Evolutionary conservation across 2,329 filamentous ascomycete species (phyloP).

Genomic region (Rhinocladiella similis): DNA sequence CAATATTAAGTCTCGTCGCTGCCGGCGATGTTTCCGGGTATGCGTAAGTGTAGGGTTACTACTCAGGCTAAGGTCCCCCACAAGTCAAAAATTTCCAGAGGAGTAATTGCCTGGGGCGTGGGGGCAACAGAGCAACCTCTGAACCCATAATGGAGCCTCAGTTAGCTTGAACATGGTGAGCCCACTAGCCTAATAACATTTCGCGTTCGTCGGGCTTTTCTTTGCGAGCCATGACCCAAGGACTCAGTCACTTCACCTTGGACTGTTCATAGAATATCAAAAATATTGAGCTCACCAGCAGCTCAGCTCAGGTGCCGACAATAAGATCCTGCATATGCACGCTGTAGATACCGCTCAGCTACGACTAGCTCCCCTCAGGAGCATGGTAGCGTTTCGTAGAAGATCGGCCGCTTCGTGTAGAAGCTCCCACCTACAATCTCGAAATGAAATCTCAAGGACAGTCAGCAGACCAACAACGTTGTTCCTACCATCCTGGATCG

Average conservation of each 20-base stretch:
- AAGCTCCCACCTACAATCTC: slow-evolving; percentile 84
- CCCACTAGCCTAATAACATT: too few species aligned
- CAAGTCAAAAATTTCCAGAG: neutral
- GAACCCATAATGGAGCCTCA: neutral
- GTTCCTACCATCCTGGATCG: slow-evolving; percentile 70
- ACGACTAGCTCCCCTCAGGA: slow-evolving; percentile 22
- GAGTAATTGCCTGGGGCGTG: neutral
- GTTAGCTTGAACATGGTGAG: neutral
- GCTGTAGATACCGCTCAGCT: neutral
- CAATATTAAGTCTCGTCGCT: too few species aligned
- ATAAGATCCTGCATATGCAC: too few species aligned
- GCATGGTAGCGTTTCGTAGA: slow-evolving; percentile 71
- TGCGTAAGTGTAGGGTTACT: neutral
- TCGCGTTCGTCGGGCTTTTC: too few species aligned
- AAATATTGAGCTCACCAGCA: too few species aligned
- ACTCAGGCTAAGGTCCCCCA: neutral
- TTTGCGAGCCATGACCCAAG: too few species aligned
- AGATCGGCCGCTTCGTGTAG: slow-evolving; percentile 81
- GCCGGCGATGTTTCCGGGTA: neutral
- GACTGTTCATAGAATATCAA: too few species aligned
- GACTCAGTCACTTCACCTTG: too few species aligned
- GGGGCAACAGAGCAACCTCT: neutral
- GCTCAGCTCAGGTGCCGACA: too few species aligned
- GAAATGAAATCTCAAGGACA: slow-evolving; percentile 77
- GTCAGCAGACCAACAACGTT: slow-evolving; percentile 77